phyloP scores from a whole-genome alignment of 2,329 filamentous ascomycete genomes.

The Plenodomus tracheiphilus region DNA sequence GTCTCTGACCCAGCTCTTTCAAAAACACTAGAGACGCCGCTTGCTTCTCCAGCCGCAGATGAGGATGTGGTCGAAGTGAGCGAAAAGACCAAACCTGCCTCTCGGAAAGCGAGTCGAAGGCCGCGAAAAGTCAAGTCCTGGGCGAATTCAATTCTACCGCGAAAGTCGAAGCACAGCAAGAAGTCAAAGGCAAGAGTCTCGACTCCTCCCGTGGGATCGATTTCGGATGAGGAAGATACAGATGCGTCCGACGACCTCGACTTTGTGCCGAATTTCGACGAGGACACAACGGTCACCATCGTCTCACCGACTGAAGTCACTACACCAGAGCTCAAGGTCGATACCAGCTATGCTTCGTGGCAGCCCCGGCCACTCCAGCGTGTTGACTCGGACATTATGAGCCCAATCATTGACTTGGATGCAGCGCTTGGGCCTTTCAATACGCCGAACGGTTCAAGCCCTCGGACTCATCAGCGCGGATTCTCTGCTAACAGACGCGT shows the following conservation, averaged over 20 bases:
- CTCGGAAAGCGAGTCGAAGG: conserved; percentile 59
- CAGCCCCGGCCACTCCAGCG: conserved; percentile 41
- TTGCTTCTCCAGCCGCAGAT: conserved; percentile 29
- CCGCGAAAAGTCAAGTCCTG: conserved; percentile 75
- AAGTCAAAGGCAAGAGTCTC: conserved; percentile 47
- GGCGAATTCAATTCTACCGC: conserved; percentile 68
- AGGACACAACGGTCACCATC: conserved; percentile 48
- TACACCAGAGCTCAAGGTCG: conserved; percentile 27
- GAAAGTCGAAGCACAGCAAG: conserved; percentile 59
- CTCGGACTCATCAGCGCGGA: conserved; percentile 52
- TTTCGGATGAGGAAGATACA: conserved; percentile 35
- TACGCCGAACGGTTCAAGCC: conserved; percentile 72
- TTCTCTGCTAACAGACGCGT: conserved; percentile 60
- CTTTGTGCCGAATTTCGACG: conserved; percentile 47
- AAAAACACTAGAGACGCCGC: conserved; percentile 27
- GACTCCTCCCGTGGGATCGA: conserved; percentile 32
- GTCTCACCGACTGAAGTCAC: conserved; percentile 38
- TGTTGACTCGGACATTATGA: conserved; percentile 63
- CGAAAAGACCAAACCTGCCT: conserved; percentile 46
- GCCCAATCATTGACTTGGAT: conserved; percentile 89
- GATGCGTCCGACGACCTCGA: conserved; percentile 42
- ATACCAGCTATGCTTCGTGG: conserved; percentile 44
- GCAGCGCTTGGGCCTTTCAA: conserved; percentile 92
- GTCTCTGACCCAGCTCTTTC: conserved; percentile 42
- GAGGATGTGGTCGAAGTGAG: conserved; percentile 40